Evolutionary conservation across 257 asterid species (phyloP), one percentile per base, ranked within the genome.

Genomic region (Fraxinus cuspidata): DNA sequence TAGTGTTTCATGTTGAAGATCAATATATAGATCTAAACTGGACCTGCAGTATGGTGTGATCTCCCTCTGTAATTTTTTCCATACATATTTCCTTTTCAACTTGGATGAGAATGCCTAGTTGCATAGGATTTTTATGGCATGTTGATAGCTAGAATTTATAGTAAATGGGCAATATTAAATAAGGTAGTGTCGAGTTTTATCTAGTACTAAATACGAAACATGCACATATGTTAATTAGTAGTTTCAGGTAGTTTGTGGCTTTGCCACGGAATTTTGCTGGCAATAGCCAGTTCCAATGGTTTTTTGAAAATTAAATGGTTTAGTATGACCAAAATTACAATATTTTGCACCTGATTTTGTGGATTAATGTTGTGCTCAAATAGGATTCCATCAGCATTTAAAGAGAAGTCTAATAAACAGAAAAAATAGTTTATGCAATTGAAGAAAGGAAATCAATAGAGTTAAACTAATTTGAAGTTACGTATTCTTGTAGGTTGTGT

Each of bases 401-500:
- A 40, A 40, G 49, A 40, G 49, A 40, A 40, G 49, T 40, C 49
- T 11, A 40, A 40, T 40, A 40, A 40, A 40, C 49, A 11, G 16
- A 42, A 42, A 42, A 11, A 42, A 11, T 3, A 15, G 3, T 16
- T 47, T 16, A 15, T 16, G 28, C 65, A 18, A 56, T 56, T n/a
- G 65, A 56, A 47, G 21, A 47, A 47, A 15, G 1, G 58, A 47
- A 47, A 47, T 3, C 7, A 16, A 7, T 47, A 3, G 21, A 47
- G 58, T 47, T 16, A 7, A 47, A 47, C 35, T 63, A 12, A 63
- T 27, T 27, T 27, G 18, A 63, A 27, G 35, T 63, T 27, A 60
- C 10, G 38, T 37, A 31, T 70, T 66, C 25, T 81, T 81, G 87
- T 40, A 93, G 99, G 99, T 93, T 77, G 94, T 95, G 79, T 95